These are phyloP conservation scores for Alternaria tenuissima DNA, from an alignment of 2,329 filamentous ascomycete genomes.

Conservation along the genomic window DNA sequence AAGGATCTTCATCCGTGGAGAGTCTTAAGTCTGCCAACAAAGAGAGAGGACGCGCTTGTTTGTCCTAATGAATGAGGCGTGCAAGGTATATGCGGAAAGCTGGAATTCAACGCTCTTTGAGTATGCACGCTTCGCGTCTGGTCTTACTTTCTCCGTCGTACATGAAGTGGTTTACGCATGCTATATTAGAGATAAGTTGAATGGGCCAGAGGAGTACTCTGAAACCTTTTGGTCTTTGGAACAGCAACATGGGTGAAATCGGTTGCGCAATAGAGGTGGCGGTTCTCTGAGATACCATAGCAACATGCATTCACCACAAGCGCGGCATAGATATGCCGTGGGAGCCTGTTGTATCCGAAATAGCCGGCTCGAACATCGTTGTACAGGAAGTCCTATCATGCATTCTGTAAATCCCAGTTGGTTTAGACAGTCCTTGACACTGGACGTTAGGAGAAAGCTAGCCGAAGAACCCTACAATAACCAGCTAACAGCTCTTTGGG, in stretches of 20 bases:
- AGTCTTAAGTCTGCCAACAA: not conserved
- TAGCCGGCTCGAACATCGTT: not conserved
- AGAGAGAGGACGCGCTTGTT: not conserved
- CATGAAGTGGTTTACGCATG: not conserved
- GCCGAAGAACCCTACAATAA: not conserved
- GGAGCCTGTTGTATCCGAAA: not conserved
- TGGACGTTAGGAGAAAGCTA: not conserved
- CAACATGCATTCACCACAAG: not conserved
- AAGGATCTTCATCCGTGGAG: not conserved
- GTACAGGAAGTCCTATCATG: not conserved
- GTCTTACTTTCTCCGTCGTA: not conserved
- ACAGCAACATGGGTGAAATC: not conserved
- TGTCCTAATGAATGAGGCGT: not conserved
- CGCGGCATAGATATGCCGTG: not conserved
- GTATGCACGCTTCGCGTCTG: not conserved
- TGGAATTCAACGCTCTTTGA: not conserved
- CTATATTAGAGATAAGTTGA: not conserved
- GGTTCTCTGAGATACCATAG: not conserved
- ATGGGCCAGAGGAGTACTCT: not conserved
- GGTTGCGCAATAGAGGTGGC: not conserved
- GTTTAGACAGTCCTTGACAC: not conserved
- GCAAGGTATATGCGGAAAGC: not conserved
- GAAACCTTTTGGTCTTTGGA: not conserved
- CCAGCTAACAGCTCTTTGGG: not conserved
- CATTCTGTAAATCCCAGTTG: not conserved